These are phyloP conservation scores for Fusarium gaditjirri DNA, from an alignment of 2,329 filamentous ascomycete genomes.

Conservation along the genomic window DNA sequence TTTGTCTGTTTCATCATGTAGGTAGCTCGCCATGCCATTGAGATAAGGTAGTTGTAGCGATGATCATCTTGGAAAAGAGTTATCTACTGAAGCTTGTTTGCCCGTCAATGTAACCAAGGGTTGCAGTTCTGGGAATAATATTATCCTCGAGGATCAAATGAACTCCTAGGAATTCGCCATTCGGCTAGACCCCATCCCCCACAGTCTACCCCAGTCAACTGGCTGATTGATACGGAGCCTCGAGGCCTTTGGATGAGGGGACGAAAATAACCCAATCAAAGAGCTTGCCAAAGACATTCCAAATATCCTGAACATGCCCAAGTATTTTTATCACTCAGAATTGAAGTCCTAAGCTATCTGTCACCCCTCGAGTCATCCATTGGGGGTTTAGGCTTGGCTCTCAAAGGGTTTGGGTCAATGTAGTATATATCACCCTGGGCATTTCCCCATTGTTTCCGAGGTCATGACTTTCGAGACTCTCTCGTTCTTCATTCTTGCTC, in stretches of 20 bases:
- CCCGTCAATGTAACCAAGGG: background rate
- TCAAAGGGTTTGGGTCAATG: background rate
- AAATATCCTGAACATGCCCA: background rate
- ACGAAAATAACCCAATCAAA: background rate
- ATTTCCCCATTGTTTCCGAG: slow-evolving; percentile 14
- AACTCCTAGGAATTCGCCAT: slow-evolving; percentile 25
- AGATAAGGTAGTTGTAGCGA: background rate
- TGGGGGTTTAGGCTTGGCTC: slow-evolving; percentile 31
- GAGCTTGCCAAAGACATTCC: background rate
- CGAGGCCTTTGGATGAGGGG: background rate
- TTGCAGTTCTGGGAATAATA: slow-evolving; percentile 3
- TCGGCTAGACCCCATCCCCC: slow-evolving; percentile 23
- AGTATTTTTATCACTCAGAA: background rate
- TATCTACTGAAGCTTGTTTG: background rate
- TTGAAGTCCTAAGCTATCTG: background rate
- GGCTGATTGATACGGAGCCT: slow-evolving; percentile 16
- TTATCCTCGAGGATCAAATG: background rate
- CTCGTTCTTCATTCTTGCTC: background rate
- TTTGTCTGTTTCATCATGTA: background rate
- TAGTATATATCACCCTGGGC: slow-evolving; percentile 30
- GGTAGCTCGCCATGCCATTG: background rate
- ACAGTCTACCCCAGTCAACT: slow-evolving; percentile 26
- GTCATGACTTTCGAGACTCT: background rate
- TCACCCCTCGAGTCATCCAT: slow-evolving; percentile 1
- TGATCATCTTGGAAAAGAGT: background rate